phyloP scores from a whole-genome alignment of 106 monocot genomes.

The Gastrodia elata region DNA sequence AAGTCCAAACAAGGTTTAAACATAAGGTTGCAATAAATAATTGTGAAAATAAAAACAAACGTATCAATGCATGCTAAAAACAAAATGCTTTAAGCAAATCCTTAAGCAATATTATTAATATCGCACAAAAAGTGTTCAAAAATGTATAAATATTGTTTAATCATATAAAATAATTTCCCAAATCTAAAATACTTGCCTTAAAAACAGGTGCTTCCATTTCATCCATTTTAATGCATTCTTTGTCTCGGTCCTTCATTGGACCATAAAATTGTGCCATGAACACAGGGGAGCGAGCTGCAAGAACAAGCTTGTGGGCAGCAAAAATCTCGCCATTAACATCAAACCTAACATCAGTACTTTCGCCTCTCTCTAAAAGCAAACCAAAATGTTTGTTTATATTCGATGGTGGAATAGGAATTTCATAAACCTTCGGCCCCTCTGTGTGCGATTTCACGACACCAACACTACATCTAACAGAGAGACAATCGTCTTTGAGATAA shows the following conservation, averaged over 20 bases:
- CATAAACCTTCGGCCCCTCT: conserved; percentile 70
- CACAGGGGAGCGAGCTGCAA: conserved; percentile 82
- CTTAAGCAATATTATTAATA: neutral
- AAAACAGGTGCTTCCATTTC: conserved; percentile 92
- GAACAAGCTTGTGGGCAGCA: conserved; percentile 69
- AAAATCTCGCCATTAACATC: conserved; percentile 77
- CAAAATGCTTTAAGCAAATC: too few relatives aligned
- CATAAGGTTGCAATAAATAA: neutral
- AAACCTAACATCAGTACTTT: conserved; percentile 60
- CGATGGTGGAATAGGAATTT: conserved; percentile 58
- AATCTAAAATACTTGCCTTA: conserved; percentile 36
- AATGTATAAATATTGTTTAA: neutral
- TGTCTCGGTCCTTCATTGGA: conserved; percentile 71
- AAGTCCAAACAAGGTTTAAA: neutral
- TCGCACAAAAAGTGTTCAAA: neutral
- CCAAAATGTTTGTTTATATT: conserved; percentile 77
- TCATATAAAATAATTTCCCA: neutral
- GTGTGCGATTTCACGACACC: conserved; percentile 62
- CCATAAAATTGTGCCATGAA: conserved; percentile 96
- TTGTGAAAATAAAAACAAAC: neutral
- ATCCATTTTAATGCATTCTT: conserved; percentile 56
- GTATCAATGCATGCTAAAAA: neutral
- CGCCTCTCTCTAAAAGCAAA: conserved; percentile 46
- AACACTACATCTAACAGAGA: conserved; percentile 33
- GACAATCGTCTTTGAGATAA: conserved; percentile 40